Conservation (phyloP, 345 rosid genomes). For the Arabis hirsuta region DNA sequence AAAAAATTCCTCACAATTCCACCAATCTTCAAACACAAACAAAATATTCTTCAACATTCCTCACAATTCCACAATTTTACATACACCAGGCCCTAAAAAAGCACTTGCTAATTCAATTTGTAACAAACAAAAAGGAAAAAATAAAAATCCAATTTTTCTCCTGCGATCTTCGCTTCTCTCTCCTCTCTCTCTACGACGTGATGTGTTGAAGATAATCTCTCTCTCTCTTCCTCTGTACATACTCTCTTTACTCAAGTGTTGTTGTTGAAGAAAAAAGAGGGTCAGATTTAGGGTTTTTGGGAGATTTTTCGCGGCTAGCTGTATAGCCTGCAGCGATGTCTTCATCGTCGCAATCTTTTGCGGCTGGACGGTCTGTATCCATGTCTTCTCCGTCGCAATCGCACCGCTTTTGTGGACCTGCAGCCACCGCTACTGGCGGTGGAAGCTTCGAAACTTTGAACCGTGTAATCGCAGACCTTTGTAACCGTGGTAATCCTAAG, state of each 20-base stretch:
- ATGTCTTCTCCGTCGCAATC: slow-evolving; percentile 70
- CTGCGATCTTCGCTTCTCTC: slow-evolving; percentile 41
- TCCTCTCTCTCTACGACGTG: slow-evolving; percentile 26
- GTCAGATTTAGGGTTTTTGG: slow-evolving; percentile 45
- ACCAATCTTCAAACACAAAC: too few species aligned
- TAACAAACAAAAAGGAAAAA: background rate
- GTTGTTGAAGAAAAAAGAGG: slow-evolving; percentile 10
- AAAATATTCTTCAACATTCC: too few species aligned
- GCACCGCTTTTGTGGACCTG: slow-evolving; percentile 57
- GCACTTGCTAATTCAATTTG: slow-evolving; percentile 8
- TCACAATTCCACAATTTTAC: too few species aligned
- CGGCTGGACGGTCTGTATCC: slow-evolving; percentile 45
- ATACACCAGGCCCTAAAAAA: too few species aligned
- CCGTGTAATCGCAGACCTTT: slow-evolving; percentile 83
- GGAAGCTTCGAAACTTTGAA: slow-evolving; percentile 77
- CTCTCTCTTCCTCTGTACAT: slow-evolving; percentile 39
- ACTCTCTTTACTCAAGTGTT: slow-evolving; percentile 39
- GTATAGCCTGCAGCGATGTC: slow-evolving; percentile 52
- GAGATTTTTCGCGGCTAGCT: slow-evolving; percentile 27
- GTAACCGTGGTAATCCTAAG: slow-evolving; percentile 77
- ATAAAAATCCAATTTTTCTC: slow-evolving; percentile 13
- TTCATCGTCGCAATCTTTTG: slow-evolving; percentile 60
- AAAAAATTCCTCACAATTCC: too few species aligned
- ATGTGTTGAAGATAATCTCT: slow-evolving; percentile 35
- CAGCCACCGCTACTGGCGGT: slow-evolving; percentile 56